A percentile compares a stretch with the other conserved stretches of the same genome.
Evolutionary conservation across 495 filamentous ascomycete species (phyloP).

Genomic region (Penicillium tannophilum): DNA sequence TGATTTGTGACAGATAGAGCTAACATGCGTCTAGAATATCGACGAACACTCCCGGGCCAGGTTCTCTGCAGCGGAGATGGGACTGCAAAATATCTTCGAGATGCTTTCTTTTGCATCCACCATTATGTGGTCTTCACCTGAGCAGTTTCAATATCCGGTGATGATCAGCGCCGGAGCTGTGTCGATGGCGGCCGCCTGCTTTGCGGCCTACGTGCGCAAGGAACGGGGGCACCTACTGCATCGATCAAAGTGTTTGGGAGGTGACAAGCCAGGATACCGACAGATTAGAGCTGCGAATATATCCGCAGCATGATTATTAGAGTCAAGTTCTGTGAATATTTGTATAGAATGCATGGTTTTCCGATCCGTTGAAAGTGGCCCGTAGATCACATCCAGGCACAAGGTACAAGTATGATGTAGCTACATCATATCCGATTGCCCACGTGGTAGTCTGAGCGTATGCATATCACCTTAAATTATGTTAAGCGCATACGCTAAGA

Average conservation of each 20-base stretch:
- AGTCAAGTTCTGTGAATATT: background rate
- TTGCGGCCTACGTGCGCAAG: slow-evolving; percentile 56
- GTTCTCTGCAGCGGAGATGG: slow-evolving; percentile 64
- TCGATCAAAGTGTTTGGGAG: slow-evolving; percentile 34
- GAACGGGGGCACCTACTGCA: slow-evolving; percentile 68
- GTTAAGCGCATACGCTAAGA: background rate
- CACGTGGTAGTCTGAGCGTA: slow-evolving; percentile 7
- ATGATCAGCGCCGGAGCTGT: slow-evolving; percentile 58
- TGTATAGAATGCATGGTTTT: background rate
- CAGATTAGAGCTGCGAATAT: background rate
- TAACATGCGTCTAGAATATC: slow-evolving; percentile 42
- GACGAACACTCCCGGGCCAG: slow-evolving; percentile 50
- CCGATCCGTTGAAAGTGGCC: background rate
- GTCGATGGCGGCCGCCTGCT: slow-evolving; percentile 49
- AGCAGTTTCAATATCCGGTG: slow-evolving; percentile 62
- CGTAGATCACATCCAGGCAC: background rate
- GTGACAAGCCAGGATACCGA: slow-evolving; percentile 21
- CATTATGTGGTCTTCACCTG: slow-evolving; percentile 57
- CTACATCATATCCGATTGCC: background rate
- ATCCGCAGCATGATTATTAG: slow-evolving; percentile 1
- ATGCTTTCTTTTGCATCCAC: slow-evolving; percentile 62
- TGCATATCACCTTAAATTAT: slow-evolving; percentile 1
- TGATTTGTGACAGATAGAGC: background rate
- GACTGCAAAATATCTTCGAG: slow-evolving; percentile 68
- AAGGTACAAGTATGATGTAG: background rate